A percentile compares a stretch with the other conserved stretches of the same genome.
Evolutionary conservation across 768 basidiomycete species (phyloP).

Genomic region (Leccinum ochraceum): DNA sequence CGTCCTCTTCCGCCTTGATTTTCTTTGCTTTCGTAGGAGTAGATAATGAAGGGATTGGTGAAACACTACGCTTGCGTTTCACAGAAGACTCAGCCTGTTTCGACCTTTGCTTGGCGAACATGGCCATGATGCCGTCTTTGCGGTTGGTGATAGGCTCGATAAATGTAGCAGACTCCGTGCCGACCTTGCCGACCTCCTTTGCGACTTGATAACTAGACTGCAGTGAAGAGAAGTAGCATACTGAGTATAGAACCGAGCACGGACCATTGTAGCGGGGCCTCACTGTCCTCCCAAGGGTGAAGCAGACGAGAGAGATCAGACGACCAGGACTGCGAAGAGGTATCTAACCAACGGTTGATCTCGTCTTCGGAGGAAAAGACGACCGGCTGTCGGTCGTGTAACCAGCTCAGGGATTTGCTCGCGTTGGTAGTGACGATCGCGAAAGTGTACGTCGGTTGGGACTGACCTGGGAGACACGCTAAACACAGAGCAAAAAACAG

Average conservation of each 20-base stretch:
- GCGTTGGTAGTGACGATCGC: conserved; percentile 87
- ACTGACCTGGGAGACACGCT: conserved; percentile 42
- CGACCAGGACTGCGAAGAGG: conserved; percentile 65
- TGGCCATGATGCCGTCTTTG: conserved; percentile 83
- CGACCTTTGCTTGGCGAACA: conserved; percentile 68
- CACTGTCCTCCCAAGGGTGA: conserved; percentile 53
- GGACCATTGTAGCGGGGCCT: conserved; percentile 67
- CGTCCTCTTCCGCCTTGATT: conserved; percentile 14
- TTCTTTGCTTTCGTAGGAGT: not conserved
- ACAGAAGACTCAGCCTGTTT: conserved; percentile 14
- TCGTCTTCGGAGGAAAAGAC: conserved; percentile 67
- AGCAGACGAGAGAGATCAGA: conserved; percentile 59
- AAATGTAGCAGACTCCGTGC: conserved; percentile 77
- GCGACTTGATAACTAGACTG: conserved; percentile 76
- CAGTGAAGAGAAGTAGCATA: not conserved
- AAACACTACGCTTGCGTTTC: conserved; percentile 33
- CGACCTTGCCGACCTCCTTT: conserved; percentile 90
- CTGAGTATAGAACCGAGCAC: conserved; percentile 20
- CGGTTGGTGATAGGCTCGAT: conserved; percentile 77
- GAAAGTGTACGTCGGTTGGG: conserved; percentile 71
- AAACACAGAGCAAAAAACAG: not conserved
- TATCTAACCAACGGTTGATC: conserved; percentile 78
- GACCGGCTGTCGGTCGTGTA: conserved; percentile 91
- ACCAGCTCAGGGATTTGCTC: conserved; percentile 70
- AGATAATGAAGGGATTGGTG: conserved; percentile 12